Evolutionary conservation across 2,329 filamentous ascomycete species (phyloP).

Genomic region (Trichoderma hamatum): DNA sequence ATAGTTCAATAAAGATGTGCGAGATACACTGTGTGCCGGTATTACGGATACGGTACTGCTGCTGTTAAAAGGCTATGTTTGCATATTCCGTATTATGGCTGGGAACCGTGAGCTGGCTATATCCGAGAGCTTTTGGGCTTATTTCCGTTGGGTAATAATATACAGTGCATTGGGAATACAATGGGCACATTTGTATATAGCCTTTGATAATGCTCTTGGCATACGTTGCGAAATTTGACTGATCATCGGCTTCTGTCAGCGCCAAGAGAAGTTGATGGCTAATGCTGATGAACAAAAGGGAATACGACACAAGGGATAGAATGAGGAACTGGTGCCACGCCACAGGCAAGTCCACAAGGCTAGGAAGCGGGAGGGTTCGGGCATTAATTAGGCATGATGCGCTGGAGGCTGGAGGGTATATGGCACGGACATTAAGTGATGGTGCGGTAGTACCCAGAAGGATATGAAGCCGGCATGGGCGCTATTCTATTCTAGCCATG

Average conservation of each 20-base stretch:
- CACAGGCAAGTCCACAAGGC: too few species aligned
- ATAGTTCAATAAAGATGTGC: background rate
- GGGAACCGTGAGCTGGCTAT: background rate
- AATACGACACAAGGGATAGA: background rate
- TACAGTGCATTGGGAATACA: too few species aligned
- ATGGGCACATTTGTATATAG: background rate
- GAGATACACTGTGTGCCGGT: background rate
- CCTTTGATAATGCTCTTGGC: background rate
- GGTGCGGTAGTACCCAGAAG: too few species aligned
- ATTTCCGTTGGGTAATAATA: background rate
- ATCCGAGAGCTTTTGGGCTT: background rate
- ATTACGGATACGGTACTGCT: background rate
- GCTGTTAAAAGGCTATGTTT: background rate
- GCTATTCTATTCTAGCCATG: too few species aligned
- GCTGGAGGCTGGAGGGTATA: background rate
- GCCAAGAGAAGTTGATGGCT: background rate
- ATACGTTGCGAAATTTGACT: background rate
- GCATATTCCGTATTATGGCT: background rate
- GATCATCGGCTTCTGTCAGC: background rate
- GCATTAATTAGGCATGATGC: background rate
- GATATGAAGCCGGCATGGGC: too few species aligned
- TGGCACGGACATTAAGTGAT: too few species aligned
- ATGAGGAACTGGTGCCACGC: background rate
- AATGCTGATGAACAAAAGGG: background rate
- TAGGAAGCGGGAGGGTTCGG: too few species aligned